Evolutionary conservation across 495 filamentous ascomycete genomes (phyloP).

Genomic region (Talaromyces trachyspermus): DNA sequence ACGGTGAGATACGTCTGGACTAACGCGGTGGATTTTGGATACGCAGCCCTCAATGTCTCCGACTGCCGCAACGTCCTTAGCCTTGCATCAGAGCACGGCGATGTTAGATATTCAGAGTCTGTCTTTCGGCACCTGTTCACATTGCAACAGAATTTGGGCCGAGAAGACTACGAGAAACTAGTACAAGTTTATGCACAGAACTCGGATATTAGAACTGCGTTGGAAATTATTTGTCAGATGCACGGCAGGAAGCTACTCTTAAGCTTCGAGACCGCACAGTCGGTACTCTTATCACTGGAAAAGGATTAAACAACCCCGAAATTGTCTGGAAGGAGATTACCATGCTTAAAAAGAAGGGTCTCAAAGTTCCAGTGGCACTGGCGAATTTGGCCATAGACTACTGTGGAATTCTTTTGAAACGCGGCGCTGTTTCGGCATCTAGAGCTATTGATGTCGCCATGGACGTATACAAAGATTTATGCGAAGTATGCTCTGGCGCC

Average conservation of each 20-base stretch:
- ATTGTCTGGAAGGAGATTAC: conserved; percentile 48
- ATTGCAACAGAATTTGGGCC: conserved; percentile 42
- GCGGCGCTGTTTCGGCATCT: conserved; percentile 15
- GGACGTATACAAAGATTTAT: conserved; percentile 62
- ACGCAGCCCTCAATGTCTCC: conserved; percentile 58
- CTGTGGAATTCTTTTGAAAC: conserved; percentile 21
- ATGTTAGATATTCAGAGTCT: conserved; percentile 49
- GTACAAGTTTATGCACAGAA: conserved; percentile 56
- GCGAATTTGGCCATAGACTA: conserved; percentile 26
- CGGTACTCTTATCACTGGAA: conserved; percentile 45
- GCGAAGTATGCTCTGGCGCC: conserved; percentile 48
- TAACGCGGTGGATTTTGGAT: conserved; percentile 44
- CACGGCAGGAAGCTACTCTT: conserved; percentile 40
- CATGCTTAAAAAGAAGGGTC: conserved; percentile 30
- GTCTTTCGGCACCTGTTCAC: conserved; percentile 32
- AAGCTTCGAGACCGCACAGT: conserved; percentile 37
- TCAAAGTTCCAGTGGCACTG: conserved; percentile 24
- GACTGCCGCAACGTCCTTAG: conserved; percentile 59
- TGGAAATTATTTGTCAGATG: conserved; percentile 65
- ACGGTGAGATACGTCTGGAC: conserved; percentile 59
- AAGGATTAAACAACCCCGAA: conserved; percentile 20
- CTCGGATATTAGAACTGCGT: conserved; percentile 46
- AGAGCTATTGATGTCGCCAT: conserved; percentile 44
- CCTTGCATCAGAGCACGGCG: conserved; percentile 57
- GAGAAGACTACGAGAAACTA: conserved; percentile 71